Evolutionary conservation across 345 rosid genomes (phyloP), one percentile per base, ranked within the genome.

Genomic region (Acer yangbiense): DNA sequence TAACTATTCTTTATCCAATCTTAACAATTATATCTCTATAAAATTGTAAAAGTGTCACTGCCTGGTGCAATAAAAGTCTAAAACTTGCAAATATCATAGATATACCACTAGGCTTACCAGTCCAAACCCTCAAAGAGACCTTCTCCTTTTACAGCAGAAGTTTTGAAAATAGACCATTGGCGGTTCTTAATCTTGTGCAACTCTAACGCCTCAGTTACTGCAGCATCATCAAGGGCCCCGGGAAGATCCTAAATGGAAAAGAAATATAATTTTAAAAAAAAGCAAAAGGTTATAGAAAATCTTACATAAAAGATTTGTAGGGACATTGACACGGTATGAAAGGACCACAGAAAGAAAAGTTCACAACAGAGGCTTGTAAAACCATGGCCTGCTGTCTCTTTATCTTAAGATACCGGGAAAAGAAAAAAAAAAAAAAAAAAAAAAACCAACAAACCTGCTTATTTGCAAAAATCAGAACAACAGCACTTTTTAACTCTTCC

Each of bases 41-140:
- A n/a, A 25, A 25, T 23, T 7, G 58, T 23, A 46, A 46, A 46
- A 43, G 46, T 43, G 50, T 46, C 50, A 46, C 50, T 6, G 18
- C 17, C 11, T 66, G 18, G n/a, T 29, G 48, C 50, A 16, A 16
- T n/a, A 35, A 39, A 17, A 8, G 23, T 35, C 21, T 14, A 10
- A 14, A 32, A 32, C 13, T 17, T 39, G 21, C 46, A 66, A 66
- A 17, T 14, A 35, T 46, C 50, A 69, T 11, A 6, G 1, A 68
- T 55, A 5, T 48, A 78, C 50, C 27, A 32, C 29, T 71, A 71
- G 64, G 54, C 82, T 87, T 86, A 91, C 95, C 95, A 91, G 84
- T 91, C 92, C 78, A 91, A 80, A 81, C 95, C 95, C 81, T 91
- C 92, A 70, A 87, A 91, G 43, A 91, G 92, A 63, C 93, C 93